phyloP scores from a whole-genome alignment of 441 rosid species.

The Gossypium laxum region DNA sequence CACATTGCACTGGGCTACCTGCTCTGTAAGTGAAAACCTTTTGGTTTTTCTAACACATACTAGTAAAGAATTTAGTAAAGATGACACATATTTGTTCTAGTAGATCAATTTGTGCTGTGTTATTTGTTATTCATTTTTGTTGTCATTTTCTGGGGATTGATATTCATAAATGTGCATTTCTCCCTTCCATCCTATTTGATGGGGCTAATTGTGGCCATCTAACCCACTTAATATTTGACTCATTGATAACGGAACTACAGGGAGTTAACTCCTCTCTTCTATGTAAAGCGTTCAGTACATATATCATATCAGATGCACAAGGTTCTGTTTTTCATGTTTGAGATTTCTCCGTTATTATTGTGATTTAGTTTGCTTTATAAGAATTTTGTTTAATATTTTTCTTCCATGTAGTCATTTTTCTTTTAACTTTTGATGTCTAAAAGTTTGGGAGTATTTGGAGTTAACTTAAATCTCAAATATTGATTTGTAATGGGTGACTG shows the following conservation, averaged over 20 bases:
- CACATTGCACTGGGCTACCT: conserved; percentile 72
- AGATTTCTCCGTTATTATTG: conserved; percentile 4
- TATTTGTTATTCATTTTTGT: background rate
- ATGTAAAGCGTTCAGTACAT: background rate
- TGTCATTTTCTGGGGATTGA: background rate
- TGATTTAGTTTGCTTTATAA: background rate
- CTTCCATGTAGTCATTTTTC: background rate
- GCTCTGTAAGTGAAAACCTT: conserved; percentile 46
- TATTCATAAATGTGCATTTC: background rate
- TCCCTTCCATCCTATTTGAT: background rate
- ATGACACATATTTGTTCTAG: background rate
- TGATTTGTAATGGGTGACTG: background rate
- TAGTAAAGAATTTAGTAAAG: background rate
- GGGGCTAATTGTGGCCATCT: background rate
- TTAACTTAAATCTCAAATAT: background rate
- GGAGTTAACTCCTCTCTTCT: background rate
- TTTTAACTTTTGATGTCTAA: background rate
- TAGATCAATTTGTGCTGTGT: background rate
- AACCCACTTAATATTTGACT: background rate
- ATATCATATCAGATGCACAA: background rate
- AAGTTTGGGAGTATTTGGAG: background rate
- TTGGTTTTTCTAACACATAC: background rate
- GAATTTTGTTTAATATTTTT: background rate
- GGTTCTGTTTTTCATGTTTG: background rate
- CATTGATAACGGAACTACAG: background rate